Evolutionary conservation across 75 land plant genomes (phyloP).

Genomic region (Selaginella tamariscina): DNA sequence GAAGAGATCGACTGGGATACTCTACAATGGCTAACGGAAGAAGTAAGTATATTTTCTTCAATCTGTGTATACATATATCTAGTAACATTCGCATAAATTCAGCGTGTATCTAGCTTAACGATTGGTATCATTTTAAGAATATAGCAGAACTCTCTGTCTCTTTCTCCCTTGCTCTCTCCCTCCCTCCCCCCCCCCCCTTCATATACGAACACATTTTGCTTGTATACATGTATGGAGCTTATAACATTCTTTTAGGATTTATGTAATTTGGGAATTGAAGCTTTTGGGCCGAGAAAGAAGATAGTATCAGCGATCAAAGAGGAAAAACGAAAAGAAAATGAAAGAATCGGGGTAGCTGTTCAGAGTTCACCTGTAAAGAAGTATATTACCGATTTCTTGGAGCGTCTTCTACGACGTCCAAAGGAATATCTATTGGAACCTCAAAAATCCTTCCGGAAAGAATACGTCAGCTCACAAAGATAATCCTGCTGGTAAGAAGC

Average conservation of each 20-base stretch:
- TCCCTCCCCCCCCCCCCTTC: no score
- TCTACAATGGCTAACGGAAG: constrained; percentile 67
- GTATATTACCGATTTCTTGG: constrained; percentile 70
- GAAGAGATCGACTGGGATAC: constrained; percentile 98
- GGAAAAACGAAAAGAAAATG: neutral
- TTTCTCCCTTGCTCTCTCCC: no score
- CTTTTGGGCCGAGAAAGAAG: constrained; percentile 89
- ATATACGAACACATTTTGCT: no score
- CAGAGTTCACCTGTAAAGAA: constrained; percentile 30
- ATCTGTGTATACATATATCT: neutral
- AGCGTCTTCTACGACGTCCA: constrained; percentile 16
- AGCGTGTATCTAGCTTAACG: no score
- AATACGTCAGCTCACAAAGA: no score
- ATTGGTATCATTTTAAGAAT: no score
- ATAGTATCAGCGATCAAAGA: constrained; percentile 61
- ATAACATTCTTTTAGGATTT: constrained; percentile 44
- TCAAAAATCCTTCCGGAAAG: constrained; percentile 2
- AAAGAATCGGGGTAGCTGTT: neutral
- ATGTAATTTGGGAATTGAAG: constrained; percentile 43
- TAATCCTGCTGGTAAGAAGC: no score
- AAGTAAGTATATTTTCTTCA: constrained; percentile 25
- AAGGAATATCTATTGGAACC: neutral
- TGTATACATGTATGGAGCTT: no score
- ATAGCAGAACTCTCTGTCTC: no score
- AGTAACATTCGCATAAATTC: neutral